phyloP scores from a whole-genome alignment of 2,329 filamentous ascomycete genomes.

The Penicillium decumbens region DNA sequence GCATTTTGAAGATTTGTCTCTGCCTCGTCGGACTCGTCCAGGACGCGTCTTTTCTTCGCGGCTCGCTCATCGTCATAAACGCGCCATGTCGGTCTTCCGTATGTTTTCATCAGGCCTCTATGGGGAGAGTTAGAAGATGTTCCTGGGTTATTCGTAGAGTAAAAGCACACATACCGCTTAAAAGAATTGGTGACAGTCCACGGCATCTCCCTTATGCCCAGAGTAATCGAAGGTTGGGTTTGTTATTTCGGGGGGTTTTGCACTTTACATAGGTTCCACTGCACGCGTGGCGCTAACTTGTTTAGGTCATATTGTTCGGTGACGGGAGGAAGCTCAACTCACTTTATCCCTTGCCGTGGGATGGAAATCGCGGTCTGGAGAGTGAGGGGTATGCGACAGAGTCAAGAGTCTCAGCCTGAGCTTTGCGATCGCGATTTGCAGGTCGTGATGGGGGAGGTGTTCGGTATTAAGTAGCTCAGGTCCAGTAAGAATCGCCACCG shows the following conservation, averaged over 20 bases:
- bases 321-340: not conserved
- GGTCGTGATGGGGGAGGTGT: not conserved
- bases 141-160: not conserved
- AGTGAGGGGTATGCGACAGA: not conserved
- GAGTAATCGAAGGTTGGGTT: constrained; percentile 10
- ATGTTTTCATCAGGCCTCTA: constrained; percentile 49
- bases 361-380: not conserved
- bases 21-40: constrained; percentile 39
- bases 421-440: not conserved
- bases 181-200: constrained; percentile 51
- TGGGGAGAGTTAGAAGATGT: constrained; percentile 5
- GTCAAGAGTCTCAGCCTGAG: too few species aligned
- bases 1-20: constrained; percentile 46
- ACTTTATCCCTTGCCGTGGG: constrained; percentile 5
- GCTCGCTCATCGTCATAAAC: constrained; percentile 45
- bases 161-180: constrained; percentile 39
- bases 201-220: constrained; percentile 38
- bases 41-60: constrained; percentile 45
- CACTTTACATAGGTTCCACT: constrained; percentile 21
- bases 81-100: constrained; percentile 46
- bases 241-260: constrained; percentile 14
- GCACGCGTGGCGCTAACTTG: constrained; percentile 27
- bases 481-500: constrained; percentile 5
- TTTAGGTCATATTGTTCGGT: constrained; percentile 28
- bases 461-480: constrained; percentile 1